Conservation (phyloP, 345 rosid genomes). For the Angophora floribunda region DNA sequence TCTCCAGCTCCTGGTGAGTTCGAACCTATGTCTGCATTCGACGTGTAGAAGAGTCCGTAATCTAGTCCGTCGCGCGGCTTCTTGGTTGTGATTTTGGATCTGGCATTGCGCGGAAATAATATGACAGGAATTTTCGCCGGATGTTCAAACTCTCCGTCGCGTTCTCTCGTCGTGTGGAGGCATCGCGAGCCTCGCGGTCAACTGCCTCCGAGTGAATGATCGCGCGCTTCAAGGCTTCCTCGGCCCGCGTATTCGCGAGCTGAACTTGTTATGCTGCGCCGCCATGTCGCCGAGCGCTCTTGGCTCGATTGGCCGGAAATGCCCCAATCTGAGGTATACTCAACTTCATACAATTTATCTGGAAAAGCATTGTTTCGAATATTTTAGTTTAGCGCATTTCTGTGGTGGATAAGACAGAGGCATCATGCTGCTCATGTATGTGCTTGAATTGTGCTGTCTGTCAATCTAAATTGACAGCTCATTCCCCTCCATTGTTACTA, state of each 20-base stretch:
- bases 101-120: neutral
- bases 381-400: neutral
- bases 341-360: neutral
- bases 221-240: constrained; percentile 14
- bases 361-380: neutral
- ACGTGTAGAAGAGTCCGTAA: neutral
- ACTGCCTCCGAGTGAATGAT: constrained; percentile 38
- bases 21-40: neutral
- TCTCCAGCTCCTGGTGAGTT: constrained; percentile 31
- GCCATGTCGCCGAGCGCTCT: constrained; percentile 18
- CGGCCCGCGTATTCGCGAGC: constrained; percentile 22
- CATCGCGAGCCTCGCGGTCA: constrained; percentile 22
- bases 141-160: constrained; percentile 16
- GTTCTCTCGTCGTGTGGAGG: constrained; percentile 20
- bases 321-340: constrained; percentile 47
- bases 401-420: neutral
- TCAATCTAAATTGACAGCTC: neutral
- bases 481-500: neutral
- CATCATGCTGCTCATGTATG: neutral
- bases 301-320: constrained; percentile 21
- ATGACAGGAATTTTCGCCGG: constrained; percentile 29
- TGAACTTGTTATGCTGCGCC: constrained; percentile 38
- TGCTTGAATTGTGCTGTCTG: neutral
- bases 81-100: neutral
- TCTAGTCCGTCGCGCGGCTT: neutral